Conservation (phyloP, 306 rosid species). For the Ochetophila trinervis region DNA sequence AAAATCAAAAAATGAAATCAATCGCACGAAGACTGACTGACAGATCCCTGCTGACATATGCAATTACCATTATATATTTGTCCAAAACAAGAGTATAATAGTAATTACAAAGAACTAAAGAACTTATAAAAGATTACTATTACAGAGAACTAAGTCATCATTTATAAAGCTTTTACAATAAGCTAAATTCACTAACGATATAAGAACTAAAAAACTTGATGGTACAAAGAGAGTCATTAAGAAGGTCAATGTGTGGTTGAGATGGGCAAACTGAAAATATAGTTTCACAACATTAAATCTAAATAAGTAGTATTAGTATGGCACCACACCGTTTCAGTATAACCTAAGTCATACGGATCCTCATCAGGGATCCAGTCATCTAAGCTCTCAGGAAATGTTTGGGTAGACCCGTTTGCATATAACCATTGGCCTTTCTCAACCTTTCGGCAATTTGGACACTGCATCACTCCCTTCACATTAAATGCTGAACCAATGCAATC, state of each 20-base stretch:
- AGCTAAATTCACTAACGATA: neutral
- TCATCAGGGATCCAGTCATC: conserved; percentile 30
- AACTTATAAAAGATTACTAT: too few relatives aligned
- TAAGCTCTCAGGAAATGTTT: conserved; percentile 22
- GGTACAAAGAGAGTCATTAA: neutral
- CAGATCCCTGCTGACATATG: too few relatives aligned
- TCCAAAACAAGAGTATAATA: too few relatives aligned
- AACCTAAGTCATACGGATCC: conserved; percentile 21
- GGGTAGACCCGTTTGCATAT: conserved; percentile 24
- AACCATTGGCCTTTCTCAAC: conserved; percentile 32
- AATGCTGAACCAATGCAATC: conserved; percentile 34
- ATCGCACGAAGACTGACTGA: too few relatives aligned
- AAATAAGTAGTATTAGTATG: too few relatives aligned
- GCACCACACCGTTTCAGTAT: conserved; percentile 15
- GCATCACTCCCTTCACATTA: conserved; percentile 29
- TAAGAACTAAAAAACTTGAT: too few relatives aligned
- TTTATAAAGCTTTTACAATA: neutral
- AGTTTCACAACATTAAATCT: neutral
- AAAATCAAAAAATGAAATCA: neutral
- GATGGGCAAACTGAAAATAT: neutral
- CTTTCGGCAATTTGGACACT: conserved; percentile 31
- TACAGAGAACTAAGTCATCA: too few relatives aligned
- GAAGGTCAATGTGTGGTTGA: neutral
- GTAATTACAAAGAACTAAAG: too few relatives aligned
- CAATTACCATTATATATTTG: too few relatives aligned